A percentile compares a stretch with the other conserved stretches of the same genome.
Conservation (phyloP, 306 rosid species). For the Dalbergia cultrata region DNA sequence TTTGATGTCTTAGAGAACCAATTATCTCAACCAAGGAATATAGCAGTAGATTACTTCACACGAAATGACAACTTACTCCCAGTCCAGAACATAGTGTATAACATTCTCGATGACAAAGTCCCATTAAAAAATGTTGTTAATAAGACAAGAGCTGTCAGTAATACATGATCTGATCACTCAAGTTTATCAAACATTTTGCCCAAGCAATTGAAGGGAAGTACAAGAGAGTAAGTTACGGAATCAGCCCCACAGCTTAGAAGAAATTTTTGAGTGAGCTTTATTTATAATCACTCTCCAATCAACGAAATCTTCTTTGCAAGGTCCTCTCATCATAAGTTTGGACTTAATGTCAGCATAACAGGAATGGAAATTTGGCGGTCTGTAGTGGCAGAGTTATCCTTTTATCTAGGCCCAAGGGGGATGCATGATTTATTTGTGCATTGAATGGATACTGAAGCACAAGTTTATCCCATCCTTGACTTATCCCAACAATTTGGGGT, state of each 20-base stretch:
- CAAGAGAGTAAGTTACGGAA: not conserved
- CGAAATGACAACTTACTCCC: not conserved
- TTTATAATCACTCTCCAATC: too few relatives aligned
- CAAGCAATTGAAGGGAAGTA: too few relatives aligned
- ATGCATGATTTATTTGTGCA: not conserved
- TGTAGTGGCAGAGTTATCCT: not conserved
- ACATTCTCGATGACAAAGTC: slow-evolving; percentile 27
- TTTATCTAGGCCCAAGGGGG: not conserved
- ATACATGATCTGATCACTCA: not conserved
- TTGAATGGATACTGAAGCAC: slow-evolving; percentile 26
- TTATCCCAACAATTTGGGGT: slow-evolving; percentile 27
- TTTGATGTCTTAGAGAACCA: slow-evolving; percentile 7
- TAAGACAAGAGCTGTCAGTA: slow-evolving; percentile 28
- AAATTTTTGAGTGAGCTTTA: not conserved
- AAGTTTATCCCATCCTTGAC: slow-evolving; percentile 14
- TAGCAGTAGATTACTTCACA: not conserved
- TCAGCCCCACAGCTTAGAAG: not conserved
- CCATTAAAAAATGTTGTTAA: slow-evolving; percentile 11
- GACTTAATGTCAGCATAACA: slow-evolving; percentile 6
- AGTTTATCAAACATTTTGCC: not conserved
- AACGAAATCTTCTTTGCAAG: not conserved
- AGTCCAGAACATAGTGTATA: not conserved
- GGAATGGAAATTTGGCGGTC: slow-evolving; percentile 34
- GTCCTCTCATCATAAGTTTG: not conserved
- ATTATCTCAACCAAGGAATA: slow-evolving; percentile 34